These are phyloP conservation scores for Ogataea nakhonphanomensis DNA, from an alignment of 805 yeast species.

Conservation along the genomic window DNA sequence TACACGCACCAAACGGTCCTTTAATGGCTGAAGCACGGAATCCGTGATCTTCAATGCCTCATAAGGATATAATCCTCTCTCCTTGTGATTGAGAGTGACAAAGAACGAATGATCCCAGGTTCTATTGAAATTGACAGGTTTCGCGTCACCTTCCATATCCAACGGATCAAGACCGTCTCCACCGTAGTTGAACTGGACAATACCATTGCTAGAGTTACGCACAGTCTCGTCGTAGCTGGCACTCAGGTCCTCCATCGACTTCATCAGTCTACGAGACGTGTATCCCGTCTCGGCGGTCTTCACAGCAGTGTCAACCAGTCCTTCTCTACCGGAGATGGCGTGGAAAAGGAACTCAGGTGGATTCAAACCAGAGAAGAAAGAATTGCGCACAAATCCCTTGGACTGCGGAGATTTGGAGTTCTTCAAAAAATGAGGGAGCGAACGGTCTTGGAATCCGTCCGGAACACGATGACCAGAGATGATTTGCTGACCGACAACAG, in stretches of 20 bases:
- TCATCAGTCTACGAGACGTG: constrained; percentile 97
- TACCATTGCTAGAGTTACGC: constrained; percentile 91
- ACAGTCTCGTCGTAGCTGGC: constrained; percentile 92
- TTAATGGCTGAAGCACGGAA: constrained; percentile 57
- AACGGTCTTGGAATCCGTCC: constrained; percentile 99
- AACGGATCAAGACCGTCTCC: constrained; percentile 98
- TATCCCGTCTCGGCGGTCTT: constrained; percentile 99
- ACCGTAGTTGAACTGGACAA: constrained; percentile 96
- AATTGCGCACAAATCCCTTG: constrained; percentile 95
- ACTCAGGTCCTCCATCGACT: constrained; percentile 93
- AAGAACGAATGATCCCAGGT: constrained; percentile 92
- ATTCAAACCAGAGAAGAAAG: constrained; percentile 87
- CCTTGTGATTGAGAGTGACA: constrained; percentile 58
- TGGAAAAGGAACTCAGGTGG: constrained; percentile 98
- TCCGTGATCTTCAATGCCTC: constrained; percentile 58
- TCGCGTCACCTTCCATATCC: constrained; percentile 99
- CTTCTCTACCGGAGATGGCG: constrained; percentile 99
- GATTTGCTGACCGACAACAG: constrained; percentile 98
- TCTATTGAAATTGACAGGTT: constrained; percentile 88
- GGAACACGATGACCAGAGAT: constrained; percentile 99
- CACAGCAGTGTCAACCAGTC: constrained; percentile 98
- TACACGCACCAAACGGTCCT: constrained; percentile 53
- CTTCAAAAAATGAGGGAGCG: constrained; percentile 94
- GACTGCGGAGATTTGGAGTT: constrained; percentile 96
- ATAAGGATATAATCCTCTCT: constrained; percentile 62